phyloP scores from a whole-genome alignment of 2,329 filamentous ascomycete species.

The Pyrenochaeta sp. region DNA sequence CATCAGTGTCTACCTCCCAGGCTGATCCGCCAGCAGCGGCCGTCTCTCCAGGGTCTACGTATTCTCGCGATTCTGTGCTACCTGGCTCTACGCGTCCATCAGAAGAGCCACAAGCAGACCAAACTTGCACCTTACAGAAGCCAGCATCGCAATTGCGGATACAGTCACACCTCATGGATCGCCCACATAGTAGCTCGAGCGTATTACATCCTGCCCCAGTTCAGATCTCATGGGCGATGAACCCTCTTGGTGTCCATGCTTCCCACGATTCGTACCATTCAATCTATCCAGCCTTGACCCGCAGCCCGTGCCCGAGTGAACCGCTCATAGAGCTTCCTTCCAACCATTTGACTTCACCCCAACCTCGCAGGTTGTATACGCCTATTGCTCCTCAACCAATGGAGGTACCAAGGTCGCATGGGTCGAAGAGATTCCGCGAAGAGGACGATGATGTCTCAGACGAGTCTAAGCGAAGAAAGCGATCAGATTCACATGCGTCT shows the following conservation, averaged over 20 bases:
- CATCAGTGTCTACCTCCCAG: conserved; percentile 25
- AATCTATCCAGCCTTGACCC: conserved; percentile 24
- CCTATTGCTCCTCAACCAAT: conserved; percentile 56
- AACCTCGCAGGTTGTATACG: conserved; percentile 53
- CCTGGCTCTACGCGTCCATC: conserved; percentile 26
- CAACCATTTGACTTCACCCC: conserved; percentile 43
- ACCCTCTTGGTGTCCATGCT: conserved; percentile 52
- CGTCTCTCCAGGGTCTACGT: conserved; percentile 42
- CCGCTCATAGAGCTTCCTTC: conserved; percentile 35
- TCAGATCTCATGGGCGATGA: conserved; percentile 51
- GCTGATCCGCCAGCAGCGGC: conserved; percentile 31
- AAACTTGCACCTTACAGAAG: conserved; percentile 11
- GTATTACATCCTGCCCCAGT: conserved; percentile 49
- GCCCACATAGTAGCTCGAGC: conserved; percentile 56
- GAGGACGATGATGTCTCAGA: conserved; percentile 45
- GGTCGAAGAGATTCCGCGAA: conserved; percentile 49
- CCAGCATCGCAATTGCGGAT: conserved; percentile 16
- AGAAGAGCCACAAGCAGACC: conserved; percentile 30
- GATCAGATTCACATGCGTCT: conserved; percentile 47
- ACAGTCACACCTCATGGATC: conserved; percentile 24
- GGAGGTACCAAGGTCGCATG: conserved; percentile 37
- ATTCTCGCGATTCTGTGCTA: conserved; percentile 37
- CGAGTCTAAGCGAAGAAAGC: conserved; percentile 52
- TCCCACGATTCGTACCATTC: conserved; percentile 46
- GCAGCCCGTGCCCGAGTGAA: conserved; percentile 47